Conservation (phyloP, 1,284 basidiomycete genomes). For the Singerocomus inundabilis region DNA sequence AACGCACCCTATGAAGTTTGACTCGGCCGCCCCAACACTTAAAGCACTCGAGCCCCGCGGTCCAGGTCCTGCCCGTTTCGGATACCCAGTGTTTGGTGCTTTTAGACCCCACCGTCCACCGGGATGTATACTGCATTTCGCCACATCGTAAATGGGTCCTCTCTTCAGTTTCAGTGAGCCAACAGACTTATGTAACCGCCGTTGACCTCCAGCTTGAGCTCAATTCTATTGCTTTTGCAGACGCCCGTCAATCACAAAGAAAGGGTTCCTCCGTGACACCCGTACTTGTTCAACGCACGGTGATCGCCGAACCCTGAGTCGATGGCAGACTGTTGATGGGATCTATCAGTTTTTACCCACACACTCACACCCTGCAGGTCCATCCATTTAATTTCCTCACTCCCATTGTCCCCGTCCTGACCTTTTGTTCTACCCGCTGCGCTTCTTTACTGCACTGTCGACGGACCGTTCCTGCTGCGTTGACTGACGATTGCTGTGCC, state of each 20-base stretch:
- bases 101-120: not conserved
- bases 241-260: not conserved
- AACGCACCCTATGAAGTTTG: not conserved
- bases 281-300: not conserved
- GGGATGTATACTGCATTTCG: not conserved
- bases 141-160: not conserved
- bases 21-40: not conserved
- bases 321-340: not conserved
- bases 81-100: not conserved
- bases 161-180: not conserved
- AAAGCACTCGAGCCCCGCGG: not conserved
- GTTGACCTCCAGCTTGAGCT: not conserved
- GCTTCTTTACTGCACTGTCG: slow-evolving; percentile 6
- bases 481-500: slow-evolving; percentile 19
- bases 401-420: not conserved
- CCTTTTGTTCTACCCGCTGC: not conserved
- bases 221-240: not conserved
- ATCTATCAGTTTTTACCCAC: not conserved
- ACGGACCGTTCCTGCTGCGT: not conserved
- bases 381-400: not conserved
- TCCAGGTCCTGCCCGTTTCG: not conserved
- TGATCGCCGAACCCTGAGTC: not conserved
- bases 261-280: not conserved
- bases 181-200: not conserved
- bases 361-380: not conserved